These are phyloP conservation scores for Paramyrothecium roridum DNA, from an alignment of 2,329 filamentous ascomycete species.

Conservation along the genomic window DNA sequence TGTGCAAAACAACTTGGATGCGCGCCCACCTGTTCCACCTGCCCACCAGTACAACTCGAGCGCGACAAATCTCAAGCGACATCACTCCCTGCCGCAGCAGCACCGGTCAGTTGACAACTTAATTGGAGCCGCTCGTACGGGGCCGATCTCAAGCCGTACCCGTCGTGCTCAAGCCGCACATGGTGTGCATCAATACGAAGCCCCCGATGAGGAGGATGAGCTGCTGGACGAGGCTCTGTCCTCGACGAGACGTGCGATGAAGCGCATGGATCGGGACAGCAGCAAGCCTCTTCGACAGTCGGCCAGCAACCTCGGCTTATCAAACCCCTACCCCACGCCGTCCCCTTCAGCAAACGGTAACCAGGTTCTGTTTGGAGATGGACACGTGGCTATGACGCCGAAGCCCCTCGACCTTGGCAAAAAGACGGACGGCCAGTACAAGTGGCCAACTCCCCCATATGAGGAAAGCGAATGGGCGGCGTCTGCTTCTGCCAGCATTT, in stretches of 20 bases:
- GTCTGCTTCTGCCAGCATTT: constrained; percentile 77
- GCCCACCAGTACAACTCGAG: constrained; percentile 46
- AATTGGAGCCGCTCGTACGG: constrained; percentile 49
- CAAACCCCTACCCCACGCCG: constrained; percentile 61
- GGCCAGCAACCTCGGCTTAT: constrained; percentile 58
- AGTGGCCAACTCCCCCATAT: constrained; percentile 95
- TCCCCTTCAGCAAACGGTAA: constrained; percentile 82
- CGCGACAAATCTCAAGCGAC: constrained; percentile 56
- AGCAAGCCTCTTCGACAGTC: constrained; percentile 54
- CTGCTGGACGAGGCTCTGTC: constrained; percentile 84
- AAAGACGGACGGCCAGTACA: constrained; percentile 52
- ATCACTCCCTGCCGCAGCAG: constrained; percentile 62
- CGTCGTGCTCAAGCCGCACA: constrained; percentile 71
- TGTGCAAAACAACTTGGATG: constrained; percentile 47
- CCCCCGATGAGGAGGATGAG: constrained; percentile 94
- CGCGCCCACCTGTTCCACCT: constrained; percentile 47
- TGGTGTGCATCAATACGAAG: constrained; percentile 83
- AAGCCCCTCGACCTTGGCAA: constrained; percentile 70
- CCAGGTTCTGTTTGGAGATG: constrained; percentile 68
- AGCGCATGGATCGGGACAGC: constrained; percentile 57
- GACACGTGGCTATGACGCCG: constrained; percentile 58
- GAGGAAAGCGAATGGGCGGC: constrained; percentile 91
- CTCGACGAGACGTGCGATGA: constrained; percentile 72
- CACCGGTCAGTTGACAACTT: constrained; percentile 64
- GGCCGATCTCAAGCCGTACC: constrained; percentile 75